Evolutionary conservation across 148 eudicot genomes (phyloP), one percentile per base, ranked within the genome.

Genomic region (Fallopia convolvulus): DNA sequence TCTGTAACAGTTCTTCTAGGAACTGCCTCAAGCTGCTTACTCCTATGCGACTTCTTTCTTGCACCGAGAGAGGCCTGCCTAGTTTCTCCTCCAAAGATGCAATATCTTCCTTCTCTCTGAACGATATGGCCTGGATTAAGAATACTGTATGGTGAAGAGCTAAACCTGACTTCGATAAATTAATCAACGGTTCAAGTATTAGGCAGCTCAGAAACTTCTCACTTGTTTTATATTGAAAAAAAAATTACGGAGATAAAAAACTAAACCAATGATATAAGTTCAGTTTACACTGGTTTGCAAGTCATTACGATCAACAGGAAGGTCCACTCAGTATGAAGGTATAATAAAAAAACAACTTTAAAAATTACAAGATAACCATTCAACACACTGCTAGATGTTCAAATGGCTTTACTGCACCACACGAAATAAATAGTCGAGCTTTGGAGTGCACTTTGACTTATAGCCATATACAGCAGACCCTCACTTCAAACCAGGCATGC

Each of bases 1-100:
- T 92, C 84, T 77, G 86, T 68, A 95, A 87, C 83, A 92, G 80
- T 79, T 95, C 94, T 83, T 95, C 99, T 77, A 95, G 81, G 84
- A 95, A 95, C 76, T 82, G 77, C 85, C 92, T 87, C 77, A 95
- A 91, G 86, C 97, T 95, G 91, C 97, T 95, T 63, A 92, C 90
- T 78, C 99, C 99, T 77, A 95, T 91, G 73, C 97, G 86, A 81
- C 91, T 91, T 86, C 87, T 91, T 86, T 95, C 99, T 87, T 89
- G 85, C 76, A 85, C 80, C 63, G 97, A 91, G 61, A 95, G 88
- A 53, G 88, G 26, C 82, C 99, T 88, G 61, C 97, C 91, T 77
- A 95, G 77, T 86, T 95, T 95, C 81, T 89, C 97, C 84, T 95
- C 99, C 82, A 95, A 84, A 65, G 91, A 90, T 75, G 90, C 78